These are phyloP conservation scores for Starmerella apicola DNA, from an alignment of 805 yeast species.

Conservation along the genomic window DNA sequence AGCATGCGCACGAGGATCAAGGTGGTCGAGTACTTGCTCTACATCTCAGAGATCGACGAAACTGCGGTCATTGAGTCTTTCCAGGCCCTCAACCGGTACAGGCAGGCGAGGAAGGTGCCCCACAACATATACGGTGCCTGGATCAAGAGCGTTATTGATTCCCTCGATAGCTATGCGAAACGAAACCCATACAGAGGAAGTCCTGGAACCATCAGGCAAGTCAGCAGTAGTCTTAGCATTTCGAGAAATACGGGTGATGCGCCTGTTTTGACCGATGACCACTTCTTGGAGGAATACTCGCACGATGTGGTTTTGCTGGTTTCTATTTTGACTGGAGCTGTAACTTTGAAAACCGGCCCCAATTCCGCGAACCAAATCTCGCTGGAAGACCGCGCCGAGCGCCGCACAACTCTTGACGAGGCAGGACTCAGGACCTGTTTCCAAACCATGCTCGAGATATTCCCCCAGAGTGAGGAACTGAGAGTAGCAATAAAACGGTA, in stretches of 20 bases:
- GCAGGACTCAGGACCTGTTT: constrained; percentile 34
- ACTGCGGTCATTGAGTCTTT: constrained; percentile 45
- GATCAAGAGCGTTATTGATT: constrained; percentile 52
- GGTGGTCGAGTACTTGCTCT: constrained; percentile 64
- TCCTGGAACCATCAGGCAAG: too few species aligned
- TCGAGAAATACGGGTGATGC: too few species aligned
- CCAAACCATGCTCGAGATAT: constrained; percentile 1
- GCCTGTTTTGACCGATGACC: constrained; percentile 21
- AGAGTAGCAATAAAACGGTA: constrained; percentile 37
- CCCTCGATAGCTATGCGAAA: constrained; percentile 78
- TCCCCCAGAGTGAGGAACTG: constrained; percentile 28
- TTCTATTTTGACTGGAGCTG: constrained; percentile 40
- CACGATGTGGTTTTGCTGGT: constrained; percentile 58
- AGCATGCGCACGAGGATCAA: constrained; percentile 61
- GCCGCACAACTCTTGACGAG: constrained; percentile 48
- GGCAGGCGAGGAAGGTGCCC: background rate
- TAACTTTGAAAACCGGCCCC: constrained; percentile 22
- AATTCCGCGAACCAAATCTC: too few species aligned
- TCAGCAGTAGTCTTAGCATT: too few species aligned
- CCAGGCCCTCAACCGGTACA: constrained; percentile 22
- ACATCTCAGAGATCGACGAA: constrained; percentile 40
- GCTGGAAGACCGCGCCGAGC: constrained; percentile 35
- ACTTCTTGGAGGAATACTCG: constrained; percentile 52
- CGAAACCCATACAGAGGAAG: too few species aligned
- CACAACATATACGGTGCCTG: constrained; percentile 52